Percentiles rank a stretch among this genome's conserved stretches.
Conservation (phyloP, 371 early-diverging fungal species). For the Nosema muscidifuracis region DNA sequence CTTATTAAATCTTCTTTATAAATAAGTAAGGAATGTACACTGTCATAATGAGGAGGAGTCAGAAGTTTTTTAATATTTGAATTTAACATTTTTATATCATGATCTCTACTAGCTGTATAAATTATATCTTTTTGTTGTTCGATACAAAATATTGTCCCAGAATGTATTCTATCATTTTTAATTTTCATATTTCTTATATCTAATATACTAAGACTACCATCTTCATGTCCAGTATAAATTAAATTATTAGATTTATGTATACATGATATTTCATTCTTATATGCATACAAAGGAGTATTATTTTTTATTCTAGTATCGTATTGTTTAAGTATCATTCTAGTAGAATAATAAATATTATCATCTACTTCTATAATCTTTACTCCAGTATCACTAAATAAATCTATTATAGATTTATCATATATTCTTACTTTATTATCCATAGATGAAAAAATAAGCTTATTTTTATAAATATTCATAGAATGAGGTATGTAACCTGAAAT, state of each 20-base stretch:
- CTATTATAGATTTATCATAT: background rate
- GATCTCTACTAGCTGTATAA: constrained; percentile 47
- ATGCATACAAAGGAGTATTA: constrained; percentile 24
- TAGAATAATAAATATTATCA: constrained; percentile 34
- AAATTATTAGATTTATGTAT: constrained; percentile 6
- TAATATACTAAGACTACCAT: constrained; percentile 35
- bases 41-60: constrained; percentile 49
- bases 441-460: constrained; percentile 23
- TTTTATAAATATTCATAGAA: background rate
- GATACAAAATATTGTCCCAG: constrained; percentile 43
- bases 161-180: constrained; percentile 22
- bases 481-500: background rate
- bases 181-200: constrained; percentile 29
- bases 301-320: constrained; percentile 3
- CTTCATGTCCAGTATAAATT: constrained; percentile 49
- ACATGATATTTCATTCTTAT: constrained; percentile 26
- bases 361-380: constrained; percentile 8
- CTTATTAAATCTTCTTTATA: constrained; percentile 32
- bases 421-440: constrained; percentile 19
- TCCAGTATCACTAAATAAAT: constrained; percentile 13
- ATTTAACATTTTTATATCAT: constrained; percentile 22
- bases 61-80: background rate
- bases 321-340: constrained; percentile 28
- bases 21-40: constrained; percentile 15
- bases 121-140: background rate